A percentile compares a stretch with the other conserved stretches of the same genome.
Evolutionary conservation across 106 monocot species (phyloP).

Genomic region (Dendrobium chrysotoxum): DNA sequence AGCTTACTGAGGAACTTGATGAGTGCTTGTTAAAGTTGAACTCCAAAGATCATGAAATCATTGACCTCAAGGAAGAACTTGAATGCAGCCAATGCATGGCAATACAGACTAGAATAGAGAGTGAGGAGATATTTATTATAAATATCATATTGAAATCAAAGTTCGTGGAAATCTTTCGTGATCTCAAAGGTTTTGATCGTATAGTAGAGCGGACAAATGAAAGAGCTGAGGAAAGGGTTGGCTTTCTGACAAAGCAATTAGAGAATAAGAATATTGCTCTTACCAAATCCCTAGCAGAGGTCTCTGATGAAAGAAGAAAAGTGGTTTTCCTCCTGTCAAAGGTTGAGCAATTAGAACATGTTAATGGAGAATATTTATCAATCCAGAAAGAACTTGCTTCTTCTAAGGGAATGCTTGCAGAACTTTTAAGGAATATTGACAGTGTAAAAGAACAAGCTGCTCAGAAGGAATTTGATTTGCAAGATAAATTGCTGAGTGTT

Average conservation of each 20-base stretch:
- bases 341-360: slow-evolving; percentile 21
- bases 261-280: slow-evolving; percentile 29
- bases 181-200: slow-evolving; percentile 14
- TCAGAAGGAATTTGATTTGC: slow-evolving; percentile 28
- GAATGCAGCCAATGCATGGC: slow-evolving; percentile 27
- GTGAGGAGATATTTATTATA: slow-evolving; percentile 34
- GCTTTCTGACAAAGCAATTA: slow-evolving; percentile 28
- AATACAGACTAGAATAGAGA: slow-evolving; percentile 40
- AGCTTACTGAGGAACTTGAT: slow-evolving; percentile 42
- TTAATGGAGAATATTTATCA: slow-evolving; percentile 21
- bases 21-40: slow-evolving; percentile 29
- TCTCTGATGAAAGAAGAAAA: slow-evolving; percentile 4
- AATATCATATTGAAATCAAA: slow-evolving; percentile 34
- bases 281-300: slow-evolving; percentile 18
- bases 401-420: slow-evolving; percentile 38
- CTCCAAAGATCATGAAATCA: slow-evolving; percentile 26
- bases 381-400: slow-evolving; percentile 31
- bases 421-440: slow-evolving; percentile 22
- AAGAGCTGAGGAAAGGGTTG: slow-evolving; percentile 19
- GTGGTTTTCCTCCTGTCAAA: slow-evolving; percentile 21
- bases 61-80: slow-evolving; percentile 36
- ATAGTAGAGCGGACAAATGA: slow-evolving; percentile 12
- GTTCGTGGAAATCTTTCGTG: slow-evolving; percentile 26
- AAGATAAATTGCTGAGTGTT: slow-evolving; percentile 23
- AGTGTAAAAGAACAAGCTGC: slow-evolving; percentile 29